Conservation (phyloP, 164 flowering plant species). For the Brasenia schreberi region DNA sequence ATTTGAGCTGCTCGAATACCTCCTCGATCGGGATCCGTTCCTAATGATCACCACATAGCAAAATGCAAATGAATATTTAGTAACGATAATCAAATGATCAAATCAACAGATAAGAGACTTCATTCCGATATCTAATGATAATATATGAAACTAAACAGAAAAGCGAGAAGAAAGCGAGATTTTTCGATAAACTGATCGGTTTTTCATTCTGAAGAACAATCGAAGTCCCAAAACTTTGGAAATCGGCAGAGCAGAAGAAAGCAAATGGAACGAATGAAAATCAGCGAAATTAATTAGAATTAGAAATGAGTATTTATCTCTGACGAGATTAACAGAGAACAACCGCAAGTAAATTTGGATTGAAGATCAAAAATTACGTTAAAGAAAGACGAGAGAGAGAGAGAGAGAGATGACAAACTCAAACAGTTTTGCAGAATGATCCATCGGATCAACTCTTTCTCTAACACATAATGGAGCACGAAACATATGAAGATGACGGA, state of each 20-base stretch:
- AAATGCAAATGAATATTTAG: background rate
- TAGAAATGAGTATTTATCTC: too few relatives aligned
- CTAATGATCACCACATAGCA: slow-evolving; percentile 13
- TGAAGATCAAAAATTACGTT: background rate
- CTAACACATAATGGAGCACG: too few relatives aligned
- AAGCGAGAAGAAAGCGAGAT: background rate
- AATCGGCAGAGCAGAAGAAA: too few relatives aligned
- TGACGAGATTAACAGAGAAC: too few relatives aligned
- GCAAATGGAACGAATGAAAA: too few relatives aligned
- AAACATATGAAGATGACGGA: background rate
- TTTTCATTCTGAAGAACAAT: too few relatives aligned
- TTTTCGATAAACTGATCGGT: background rate
- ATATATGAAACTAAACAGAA: background rate
- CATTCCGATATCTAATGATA: background rate
- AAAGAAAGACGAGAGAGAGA: background rate
- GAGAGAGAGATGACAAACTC: background rate
- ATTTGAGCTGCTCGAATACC: slow-evolving; percentile 57
- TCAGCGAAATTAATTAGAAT: too few relatives aligned
- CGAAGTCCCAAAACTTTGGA: too few relatives aligned
- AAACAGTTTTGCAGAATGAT: too few relatives aligned
- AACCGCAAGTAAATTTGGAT: background rate
- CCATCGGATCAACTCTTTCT: too few relatives aligned
- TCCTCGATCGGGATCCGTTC: slow-evolving; percentile 61
- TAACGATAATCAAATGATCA: background rate
- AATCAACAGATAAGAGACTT: background rate